Evolutionary conservation across 1,139 yeast species (phyloP).

Genomic region (Candida tropicalis): DNA sequence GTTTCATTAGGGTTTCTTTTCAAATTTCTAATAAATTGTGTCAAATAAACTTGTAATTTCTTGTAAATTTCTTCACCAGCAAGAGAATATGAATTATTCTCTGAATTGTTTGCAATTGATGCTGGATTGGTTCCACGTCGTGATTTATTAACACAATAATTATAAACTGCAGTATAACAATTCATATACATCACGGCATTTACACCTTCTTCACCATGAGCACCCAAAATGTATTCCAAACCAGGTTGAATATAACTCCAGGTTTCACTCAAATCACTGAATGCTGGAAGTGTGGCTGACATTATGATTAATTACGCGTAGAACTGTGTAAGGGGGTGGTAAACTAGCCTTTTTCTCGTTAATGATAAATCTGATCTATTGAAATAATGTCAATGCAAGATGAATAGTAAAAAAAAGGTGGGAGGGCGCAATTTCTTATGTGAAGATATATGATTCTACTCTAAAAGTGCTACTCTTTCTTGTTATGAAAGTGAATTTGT

Average conservation of each 20-base stretch:
- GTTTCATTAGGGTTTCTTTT: conserved; percentile 59
- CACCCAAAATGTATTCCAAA: conserved; percentile 67
- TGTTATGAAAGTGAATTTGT: too few relatives aligned
- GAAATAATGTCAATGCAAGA: not conserved
- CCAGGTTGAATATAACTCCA: conserved; percentile 82
- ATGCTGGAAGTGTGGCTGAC: conserved; percentile 25
- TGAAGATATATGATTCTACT: too few relatives aligned
- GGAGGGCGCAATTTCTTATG: too few relatives aligned
- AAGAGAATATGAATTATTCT: conserved; percentile 46
- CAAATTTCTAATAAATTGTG: conserved; percentile 57
- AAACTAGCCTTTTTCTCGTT: too few relatives aligned
- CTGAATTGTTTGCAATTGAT: conserved; percentile 17
- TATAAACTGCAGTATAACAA: conserved; percentile 84
- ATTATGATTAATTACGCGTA: not conserved
- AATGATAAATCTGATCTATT: too few relatives aligned
- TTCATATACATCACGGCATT: conserved; percentile 75
- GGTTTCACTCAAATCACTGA: conserved; percentile 64
- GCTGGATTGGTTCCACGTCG: conserved; percentile 31
- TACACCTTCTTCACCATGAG: conserved; percentile 63
- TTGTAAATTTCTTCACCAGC: conserved; percentile 91
- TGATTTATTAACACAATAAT: conserved; percentile 87
- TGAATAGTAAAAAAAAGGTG: not conserved
- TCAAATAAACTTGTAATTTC: conserved; percentile 67
- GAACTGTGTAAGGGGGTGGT: not conserved
- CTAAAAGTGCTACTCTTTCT: too few relatives aligned